phyloP scores from a whole-genome alignment of 2,329 filamentous ascomycete genomes.

The Aotearoamyces nothofagi region DNA sequence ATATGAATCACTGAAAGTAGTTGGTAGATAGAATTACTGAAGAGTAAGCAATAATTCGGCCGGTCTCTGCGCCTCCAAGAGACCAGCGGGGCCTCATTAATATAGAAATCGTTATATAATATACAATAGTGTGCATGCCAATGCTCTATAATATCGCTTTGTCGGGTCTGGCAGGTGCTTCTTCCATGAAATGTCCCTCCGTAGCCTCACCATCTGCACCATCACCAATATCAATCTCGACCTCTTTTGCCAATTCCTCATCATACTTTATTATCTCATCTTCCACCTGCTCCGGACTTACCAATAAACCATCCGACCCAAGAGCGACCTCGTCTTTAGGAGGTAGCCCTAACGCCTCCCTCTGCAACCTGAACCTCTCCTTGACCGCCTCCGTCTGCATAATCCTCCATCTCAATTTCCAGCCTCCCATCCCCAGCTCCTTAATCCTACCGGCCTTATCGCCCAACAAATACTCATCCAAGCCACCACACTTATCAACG shows the following conservation, averaged over 20 bases:
- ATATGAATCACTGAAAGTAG: too few relatives aligned
- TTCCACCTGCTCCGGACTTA: constrained; percentile 14
- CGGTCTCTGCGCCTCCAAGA: too few relatives aligned
- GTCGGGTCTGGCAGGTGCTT: constrained; percentile 19
- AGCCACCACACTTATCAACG: constrained; percentile 72
- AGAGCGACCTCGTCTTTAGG: constrained; percentile 25
- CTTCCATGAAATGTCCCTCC: constrained; percentile 21
- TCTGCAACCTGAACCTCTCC: constrained; percentile 48
- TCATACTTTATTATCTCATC: constrained; percentile 23
- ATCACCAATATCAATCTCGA: constrained; percentile 23
- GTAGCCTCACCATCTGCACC: constrained; percentile 26
- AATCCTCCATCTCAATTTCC: constrained; percentile 77
- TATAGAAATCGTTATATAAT: too few relatives aligned
- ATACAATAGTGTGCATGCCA: too few relatives aligned
- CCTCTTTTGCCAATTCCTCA: constrained; percentile 26
- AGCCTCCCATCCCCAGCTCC: constrained; percentile 80
- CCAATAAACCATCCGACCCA: constrained; percentile 22
- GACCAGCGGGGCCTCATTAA: too few relatives aligned
- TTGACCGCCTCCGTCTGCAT: constrained; percentile 64
- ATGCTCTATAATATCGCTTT: constrained; percentile 12
- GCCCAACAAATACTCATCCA: constrained; percentile 84
- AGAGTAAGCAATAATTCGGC: too few relatives aligned
- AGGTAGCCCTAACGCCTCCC: constrained; percentile 48
- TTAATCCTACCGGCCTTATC: constrained; percentile 63
- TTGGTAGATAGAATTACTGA: too few relatives aligned